Evolutionary conservation across 2,329 filamentous ascomycete genomes (phyloP).

Genomic region (Aspergillus felis): DNA sequence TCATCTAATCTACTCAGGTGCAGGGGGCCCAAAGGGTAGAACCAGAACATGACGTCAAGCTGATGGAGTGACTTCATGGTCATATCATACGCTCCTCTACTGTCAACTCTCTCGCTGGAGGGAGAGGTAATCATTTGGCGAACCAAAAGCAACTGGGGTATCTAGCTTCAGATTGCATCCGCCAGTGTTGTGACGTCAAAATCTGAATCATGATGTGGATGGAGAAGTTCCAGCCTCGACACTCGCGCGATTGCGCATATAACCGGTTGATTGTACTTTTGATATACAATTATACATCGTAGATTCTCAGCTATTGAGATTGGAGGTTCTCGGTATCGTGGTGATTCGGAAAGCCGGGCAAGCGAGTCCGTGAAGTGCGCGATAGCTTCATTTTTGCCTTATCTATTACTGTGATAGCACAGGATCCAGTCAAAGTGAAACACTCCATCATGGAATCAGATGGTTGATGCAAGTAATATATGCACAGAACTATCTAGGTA

Average conservation of each 20-base stretch:
- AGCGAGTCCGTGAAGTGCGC: neutral
- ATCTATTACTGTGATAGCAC: neutral
- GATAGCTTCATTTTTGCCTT: neutral
- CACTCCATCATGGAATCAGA: neutral
- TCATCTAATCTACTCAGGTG: neutral
- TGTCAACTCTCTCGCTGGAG: neutral
- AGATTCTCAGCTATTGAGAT: too few relatives aligned
- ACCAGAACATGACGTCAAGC: conserved; percentile 8
- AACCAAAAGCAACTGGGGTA: neutral
- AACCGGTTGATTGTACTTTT: neutral
- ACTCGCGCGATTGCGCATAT: neutral
- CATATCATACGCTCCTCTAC: conserved; percentile 2
- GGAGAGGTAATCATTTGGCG: neutral
- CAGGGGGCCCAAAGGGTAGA: neutral
- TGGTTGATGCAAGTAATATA: neutral
- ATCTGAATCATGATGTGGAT: neutral
- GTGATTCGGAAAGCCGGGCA: too few relatives aligned
- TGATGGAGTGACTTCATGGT: conserved; percentile 6
- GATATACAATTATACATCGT: too few relatives aligned
- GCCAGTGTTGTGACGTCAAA: neutral
- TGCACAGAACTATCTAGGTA: conserved; percentile 9
- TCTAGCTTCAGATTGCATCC: neutral
- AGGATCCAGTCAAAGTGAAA: too few relatives aligned
- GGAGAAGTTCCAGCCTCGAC: neutral
- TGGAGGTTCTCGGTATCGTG: neutral